A percentile compares a stretch with the other conserved stretches of the same genome.
Evolutionary conservation across 768 basidiomycete species (phyloP).

Genomic region (Rhodotorula paludigena): DNA sequence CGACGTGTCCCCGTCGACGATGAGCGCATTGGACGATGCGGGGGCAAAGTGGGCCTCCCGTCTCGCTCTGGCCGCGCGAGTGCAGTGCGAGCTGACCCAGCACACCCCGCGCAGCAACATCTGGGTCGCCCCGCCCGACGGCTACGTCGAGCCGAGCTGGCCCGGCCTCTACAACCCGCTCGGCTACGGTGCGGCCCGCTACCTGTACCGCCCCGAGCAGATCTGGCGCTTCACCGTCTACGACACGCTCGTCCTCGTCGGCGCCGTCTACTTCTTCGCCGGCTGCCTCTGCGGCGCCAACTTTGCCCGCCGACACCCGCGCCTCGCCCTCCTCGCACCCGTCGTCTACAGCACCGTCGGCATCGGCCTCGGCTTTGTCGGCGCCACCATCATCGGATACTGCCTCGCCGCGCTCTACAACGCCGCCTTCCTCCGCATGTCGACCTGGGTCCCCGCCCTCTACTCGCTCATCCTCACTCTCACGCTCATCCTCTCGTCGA

Average conservation of each 20-base stretch:
- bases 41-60: too few species aligned
- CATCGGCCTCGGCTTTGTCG: conserved; percentile 1
- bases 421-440: conserved; percentile 18
- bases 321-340: conserved; percentile 14
- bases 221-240: conserved; percentile 21
- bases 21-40: too few species aligned
- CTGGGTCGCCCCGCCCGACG: neutral
- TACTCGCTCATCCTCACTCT: neutral
- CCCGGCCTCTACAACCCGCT: conserved; percentile 7
- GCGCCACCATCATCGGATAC: conserved; percentile 16
- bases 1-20: too few species aligned
- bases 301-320: conserved; percentile 5
- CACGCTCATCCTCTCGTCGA: neutral
- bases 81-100: too few species aligned
- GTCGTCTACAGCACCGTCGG: conserved; percentile 3
- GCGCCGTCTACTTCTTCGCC: neutral
- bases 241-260: conserved; percentile 12
- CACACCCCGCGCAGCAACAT: too few species aligned
- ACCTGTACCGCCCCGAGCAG: conserved; percentile 13
- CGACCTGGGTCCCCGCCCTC: conserved; percentile 10
- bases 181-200: neutral
- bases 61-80: too few species aligned
- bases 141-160: neutral
- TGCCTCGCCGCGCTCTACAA: conserved; percentile 22
- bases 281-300: conserved; percentile 2